A percentile compares a stretch with the other conserved stretches of the same genome.
These are phyloP conservation scores for Daedalea quercina DNA, from an alignment of 768 basidiomycete genomes.

Conservation along the genomic window DNA sequence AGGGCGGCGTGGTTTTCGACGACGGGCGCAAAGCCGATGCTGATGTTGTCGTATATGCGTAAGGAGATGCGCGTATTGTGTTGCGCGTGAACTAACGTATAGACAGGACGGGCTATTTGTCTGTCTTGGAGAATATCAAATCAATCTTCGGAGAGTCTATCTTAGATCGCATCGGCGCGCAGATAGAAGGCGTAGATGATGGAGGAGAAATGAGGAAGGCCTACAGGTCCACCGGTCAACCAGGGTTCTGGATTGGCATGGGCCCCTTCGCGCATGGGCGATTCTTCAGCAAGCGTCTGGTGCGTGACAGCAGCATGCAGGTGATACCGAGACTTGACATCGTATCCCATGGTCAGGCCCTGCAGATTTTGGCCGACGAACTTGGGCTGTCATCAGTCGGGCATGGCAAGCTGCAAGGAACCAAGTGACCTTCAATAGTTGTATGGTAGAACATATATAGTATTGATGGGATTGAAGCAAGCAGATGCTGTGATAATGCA, in stretches of 20 bases:
- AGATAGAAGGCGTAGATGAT: constrained; percentile 32
- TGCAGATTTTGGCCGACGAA: constrained; percentile 3
- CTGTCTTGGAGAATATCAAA: constrained; percentile 24
- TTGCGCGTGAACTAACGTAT: neutral
- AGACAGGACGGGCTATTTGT: constrained; percentile 26
- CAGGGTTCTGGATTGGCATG: constrained; percentile 24
- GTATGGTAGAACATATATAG: too few relatives aligned
- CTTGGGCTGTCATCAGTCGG: neutral
- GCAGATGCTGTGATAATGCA: too few relatives aligned
- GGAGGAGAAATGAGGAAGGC: constrained; percentile 32
- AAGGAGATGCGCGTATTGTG: neutral
- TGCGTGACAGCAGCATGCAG: neutral
- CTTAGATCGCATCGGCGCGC: constrained; percentile 20
- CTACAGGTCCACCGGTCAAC: constrained; percentile 36
- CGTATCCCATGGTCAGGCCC: neutral
- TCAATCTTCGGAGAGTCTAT: constrained; percentile 29
- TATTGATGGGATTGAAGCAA: too few relatives aligned
- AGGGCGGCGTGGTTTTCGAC: constrained; percentile 21
- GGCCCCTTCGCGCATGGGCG: constrained; percentile 3
- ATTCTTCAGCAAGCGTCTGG: constrained; percentile 5
- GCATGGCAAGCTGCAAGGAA: too few relatives aligned
- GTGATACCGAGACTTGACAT: neutral
- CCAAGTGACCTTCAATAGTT: too few relatives aligned
- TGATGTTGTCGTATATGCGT: constrained; percentile 27
- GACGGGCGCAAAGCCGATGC: constrained; percentile 20